These are phyloP conservation scores for Fibroporia radiculosa DNA, from an alignment of 768 basidiomycete genomes.

Conservation along the genomic window DNA sequence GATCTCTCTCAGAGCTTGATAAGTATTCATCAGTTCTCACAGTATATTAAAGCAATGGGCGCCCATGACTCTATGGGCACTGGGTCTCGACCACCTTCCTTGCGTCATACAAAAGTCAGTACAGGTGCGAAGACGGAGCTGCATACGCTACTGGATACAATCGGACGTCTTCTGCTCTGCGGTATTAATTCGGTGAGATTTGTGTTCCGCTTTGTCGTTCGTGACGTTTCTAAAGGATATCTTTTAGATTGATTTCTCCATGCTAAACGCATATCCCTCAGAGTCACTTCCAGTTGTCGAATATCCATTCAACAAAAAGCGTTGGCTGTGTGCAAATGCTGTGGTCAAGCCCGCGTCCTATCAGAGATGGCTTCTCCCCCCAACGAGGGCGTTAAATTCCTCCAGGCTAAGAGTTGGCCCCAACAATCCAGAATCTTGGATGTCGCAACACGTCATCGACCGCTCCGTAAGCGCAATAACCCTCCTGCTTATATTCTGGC, in stretches of 20 bases:
- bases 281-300: conserved; percentile 1
- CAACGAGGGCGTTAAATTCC: conserved; percentile 29
- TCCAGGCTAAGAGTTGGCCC: conserved; percentile 27
- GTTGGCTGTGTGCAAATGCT: conserved; percentile 14
- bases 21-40: too few relatives aligned
- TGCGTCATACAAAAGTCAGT: conserved; percentile 5
- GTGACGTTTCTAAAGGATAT: conserved; percentile 25
- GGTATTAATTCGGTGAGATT: conserved; percentile 21
- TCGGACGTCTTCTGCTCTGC: conserved; percentile 20
- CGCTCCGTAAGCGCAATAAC: too few relatives aligned
- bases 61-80: conserved; percentile 2
- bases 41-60: conserved; percentile 4
- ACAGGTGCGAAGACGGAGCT: conserved; percentile 2
- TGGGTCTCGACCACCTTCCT: conserved; percentile 1
- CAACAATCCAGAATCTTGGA: background rate
- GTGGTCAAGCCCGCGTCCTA: conserved; percentile 1
- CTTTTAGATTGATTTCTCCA: conserved; percentile 17
- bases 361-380: conserved; percentile 15
- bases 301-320: conserved; percentile 26
- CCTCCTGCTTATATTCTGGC: too few relatives aligned
- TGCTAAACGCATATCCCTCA: background rate
- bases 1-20: conserved; percentile 9
- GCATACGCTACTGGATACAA: conserved; percentile 13
- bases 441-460: background rate
- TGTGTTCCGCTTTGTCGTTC: conserved; percentile 20